phyloP scores from a whole-genome alignment of 2,329 filamentous ascomycete species.

The Neonectria magnoliae region DNA sequence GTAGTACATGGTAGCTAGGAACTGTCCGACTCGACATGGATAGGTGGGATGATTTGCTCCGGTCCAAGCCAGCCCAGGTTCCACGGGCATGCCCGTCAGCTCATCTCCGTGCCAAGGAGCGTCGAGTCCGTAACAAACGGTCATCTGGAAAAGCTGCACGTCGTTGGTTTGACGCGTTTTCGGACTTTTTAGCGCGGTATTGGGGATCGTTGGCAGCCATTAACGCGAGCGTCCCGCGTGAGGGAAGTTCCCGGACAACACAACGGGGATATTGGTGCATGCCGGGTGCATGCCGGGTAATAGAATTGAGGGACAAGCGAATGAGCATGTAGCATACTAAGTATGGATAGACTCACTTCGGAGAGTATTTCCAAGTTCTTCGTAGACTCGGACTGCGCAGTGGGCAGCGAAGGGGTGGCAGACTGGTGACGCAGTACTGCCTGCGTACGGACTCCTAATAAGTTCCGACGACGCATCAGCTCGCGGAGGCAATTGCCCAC shows the following conservation, averaged over 20 bases:
- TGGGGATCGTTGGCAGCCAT: not conserved
- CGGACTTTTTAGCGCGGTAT: not conserved
- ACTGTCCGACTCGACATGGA: not conserved
- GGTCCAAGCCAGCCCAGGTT: not conserved
- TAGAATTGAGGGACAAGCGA: not conserved
- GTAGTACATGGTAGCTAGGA: too few species aligned
- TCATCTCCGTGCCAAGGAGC: not conserved
- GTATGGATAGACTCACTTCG: too few species aligned
- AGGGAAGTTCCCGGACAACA: not conserved
- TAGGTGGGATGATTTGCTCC: not conserved
- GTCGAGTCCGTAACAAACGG: not conserved
- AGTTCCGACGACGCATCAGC: not conserved
- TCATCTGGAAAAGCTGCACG: not conserved
- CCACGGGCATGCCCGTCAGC: not conserved
- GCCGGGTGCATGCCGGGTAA: not conserved
- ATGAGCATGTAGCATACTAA: too few species aligned
- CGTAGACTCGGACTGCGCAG: not conserved
- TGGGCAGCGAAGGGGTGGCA: not conserved
- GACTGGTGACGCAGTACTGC: not conserved
- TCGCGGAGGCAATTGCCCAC: not conserved
- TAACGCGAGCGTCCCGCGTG: not conserved
- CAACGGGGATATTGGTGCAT: not conserved
- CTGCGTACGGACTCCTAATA: not conserved
- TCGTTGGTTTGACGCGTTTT: not conserved
- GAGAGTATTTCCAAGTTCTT: too few species aligned